Base-by-base conservation (phyloP, 345 rosid genomes). In the Dipteronia sinensis region DNA sequence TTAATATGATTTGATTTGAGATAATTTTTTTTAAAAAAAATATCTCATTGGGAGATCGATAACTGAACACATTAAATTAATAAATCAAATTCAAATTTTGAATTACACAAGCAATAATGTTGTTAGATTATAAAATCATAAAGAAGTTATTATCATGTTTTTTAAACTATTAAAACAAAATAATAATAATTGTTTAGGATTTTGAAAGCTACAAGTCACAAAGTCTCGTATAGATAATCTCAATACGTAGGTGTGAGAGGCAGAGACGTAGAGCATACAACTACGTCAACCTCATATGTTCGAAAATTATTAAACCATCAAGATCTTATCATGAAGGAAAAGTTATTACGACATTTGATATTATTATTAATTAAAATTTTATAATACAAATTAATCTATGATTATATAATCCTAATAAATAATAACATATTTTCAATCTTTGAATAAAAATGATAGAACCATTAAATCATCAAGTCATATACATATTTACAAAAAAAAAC, bases 1-100 rank as follows among this genome's bases (percentile, higher is more conserved):
- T 34, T 16, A 7, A 1, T 16, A 6, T 16, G 38, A 34, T 34
- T 34, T 34, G 34, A 34, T 34, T 34, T 34, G 38, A 34, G 38
- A 34, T 65, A 6, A 0, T 16, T 17, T 1, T 65, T 65, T 65
- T 31, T 31, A 31, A 3, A 31, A 5, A 5, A 34, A 34, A 34
- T 4, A 34, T 34, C 38, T 58, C 63, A 19, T 17, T 58, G 7
- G 63, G 10, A 19, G n/a, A 58, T 6, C 6, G 63, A 58, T 20
- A 58, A 1, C 11, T 20, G 10, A 20, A n/a, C 22, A 9, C 53
- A 44, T 44, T 72, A 2, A 59, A 58, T 40, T 20, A n/a, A 59
- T 59, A 34, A 72, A 58, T 58, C n/a, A 38, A 20, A 38, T 58
- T 53, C 51, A 63, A 49, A 17, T 11, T 74, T 74, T 63, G 62